Percentiles rank a stretch among this genome's conserved stretches.
These are phyloP conservation scores for Rubia yunnanensis DNA, from an alignment of 257 asterid genomes.

Conservation along the genomic window DNA sequence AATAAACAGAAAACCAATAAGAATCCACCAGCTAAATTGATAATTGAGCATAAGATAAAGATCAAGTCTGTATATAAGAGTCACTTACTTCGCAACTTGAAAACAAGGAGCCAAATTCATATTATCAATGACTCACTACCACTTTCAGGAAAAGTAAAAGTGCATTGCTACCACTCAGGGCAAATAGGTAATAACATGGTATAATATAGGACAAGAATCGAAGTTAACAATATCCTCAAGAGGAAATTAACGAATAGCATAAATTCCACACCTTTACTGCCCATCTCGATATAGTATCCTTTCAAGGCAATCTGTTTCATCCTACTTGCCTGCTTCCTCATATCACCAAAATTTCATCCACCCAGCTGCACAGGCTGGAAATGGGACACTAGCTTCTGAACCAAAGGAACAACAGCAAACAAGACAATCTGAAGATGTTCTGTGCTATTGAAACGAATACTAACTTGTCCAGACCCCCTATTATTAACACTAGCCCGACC, in stretches of 20 bases:
- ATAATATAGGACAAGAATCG: not conserved
- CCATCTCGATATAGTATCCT: slow-evolving; percentile 21
- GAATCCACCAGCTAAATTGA: not conserved
- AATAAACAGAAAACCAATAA: not conserved
- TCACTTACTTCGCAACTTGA: not conserved
- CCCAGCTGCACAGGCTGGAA: slow-evolving; percentile 50
- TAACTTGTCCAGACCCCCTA: slow-evolving; percentile 81
- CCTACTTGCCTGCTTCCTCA: slow-evolving; percentile 11
- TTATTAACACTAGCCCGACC: slow-evolving; percentile 83
- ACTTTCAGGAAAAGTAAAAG: not conserved
- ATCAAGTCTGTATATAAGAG: not conserved
- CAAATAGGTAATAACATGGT: too few relatives aligned
- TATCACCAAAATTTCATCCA: slow-evolving; percentile 19
- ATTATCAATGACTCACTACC: not conserved
- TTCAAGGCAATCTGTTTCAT: slow-evolving; percentile 19
- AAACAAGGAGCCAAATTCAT: not conserved
- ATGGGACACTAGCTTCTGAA: slow-evolving; percentile 47
- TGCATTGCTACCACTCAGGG: not conserved
- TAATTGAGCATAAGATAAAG: not conserved
- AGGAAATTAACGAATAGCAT: not conserved
- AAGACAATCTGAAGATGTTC: slow-evolving; percentile 89
- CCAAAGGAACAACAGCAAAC: slow-evolving; percentile 61
- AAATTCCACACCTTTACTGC: slow-evolving; percentile 41
- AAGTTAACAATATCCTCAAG: not conserved
- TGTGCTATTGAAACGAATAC: slow-evolving; percentile 71